Base-by-base conservation (phyloP, 148 eudicot genomes). In the Tetragonia tetragonoides region DNA sequence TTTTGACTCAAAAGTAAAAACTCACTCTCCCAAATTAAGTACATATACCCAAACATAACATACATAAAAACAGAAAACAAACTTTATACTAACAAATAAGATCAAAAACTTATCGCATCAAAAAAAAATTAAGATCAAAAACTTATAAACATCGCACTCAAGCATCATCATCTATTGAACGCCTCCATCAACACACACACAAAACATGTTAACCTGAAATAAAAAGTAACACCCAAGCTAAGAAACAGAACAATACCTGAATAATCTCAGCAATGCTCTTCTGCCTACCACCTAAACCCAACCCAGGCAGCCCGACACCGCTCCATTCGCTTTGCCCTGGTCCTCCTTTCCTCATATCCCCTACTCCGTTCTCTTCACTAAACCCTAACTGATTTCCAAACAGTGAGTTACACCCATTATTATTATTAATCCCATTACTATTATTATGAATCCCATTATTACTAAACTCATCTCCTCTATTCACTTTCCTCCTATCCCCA, bases 261-360 rank as follows among this genome's bases (percentile, higher is more conserved):
- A 91, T 71, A 72, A 91, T 85, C 76, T 88, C 95, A 64, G 92
- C 92, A 82, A 91, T 87, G 80, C 95, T 89, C 76, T 88, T 93
- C 85, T 88, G 90, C 84, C 88, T 81, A 81, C 88, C 85, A 17
- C 91, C 92, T 63, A 93, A 81, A 10, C 92, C 97, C 57, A 90
- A 85, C 51, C 94, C 93, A 18, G 90, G 90, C 87, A 93, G 89
- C 21, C 97, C 97, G 70, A 90, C 90, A 4, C 95, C 88, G 63
- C 87, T 84, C 95, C 97, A 93, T 70, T 91, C 89, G 67, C 65
- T 78, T 79, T 73, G 56, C 15, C 84, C 88, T 68, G 81, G 62
- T 82, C 88, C 66, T 71, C 80, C 54, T 66, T 72, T 59, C 74
- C 80, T 60, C 83, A 84, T 40, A 67, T 51, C 78, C 59, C 63